Percentiles rank a stretch among this genome's conserved stretches.
Evolutionary conservation across 2,329 filamentous ascomycete species (phyloP).

Genomic region (Scytalidium lignicola): DNA sequence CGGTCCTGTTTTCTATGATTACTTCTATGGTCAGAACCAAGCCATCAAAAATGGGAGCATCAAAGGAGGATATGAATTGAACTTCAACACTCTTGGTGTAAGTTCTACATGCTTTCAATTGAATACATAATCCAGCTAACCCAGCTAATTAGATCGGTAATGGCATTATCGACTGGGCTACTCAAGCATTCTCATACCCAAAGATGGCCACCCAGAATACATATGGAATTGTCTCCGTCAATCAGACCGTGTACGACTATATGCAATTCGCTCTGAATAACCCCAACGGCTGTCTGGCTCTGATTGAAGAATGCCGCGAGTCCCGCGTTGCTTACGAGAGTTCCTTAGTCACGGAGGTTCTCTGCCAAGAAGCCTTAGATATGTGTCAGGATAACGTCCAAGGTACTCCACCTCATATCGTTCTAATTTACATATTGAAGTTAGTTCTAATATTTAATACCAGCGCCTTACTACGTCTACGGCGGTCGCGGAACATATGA

Average conservation of each 20-base stretch:
- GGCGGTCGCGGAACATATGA: constrained; percentile 43
- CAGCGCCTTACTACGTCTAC: constrained; percentile 17
- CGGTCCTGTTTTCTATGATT: constrained; percentile 43
- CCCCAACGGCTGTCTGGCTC: constrained; percentile 32
- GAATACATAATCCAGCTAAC: too few species aligned
- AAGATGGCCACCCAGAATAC: constrained; percentile 32
- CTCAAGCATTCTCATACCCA: constrained; percentile 38
- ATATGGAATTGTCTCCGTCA: constrained; percentile 23
- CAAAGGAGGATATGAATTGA: constrained; percentile 49
- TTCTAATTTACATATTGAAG: background rate
- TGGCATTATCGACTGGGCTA: constrained; percentile 57
- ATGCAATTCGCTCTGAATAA: constrained; percentile 45
- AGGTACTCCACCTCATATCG: constrained; percentile 13
- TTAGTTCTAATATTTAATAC: background rate
- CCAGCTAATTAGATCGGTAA: constrained; percentile 44
- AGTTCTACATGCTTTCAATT: background rate
- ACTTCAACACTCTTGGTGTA: constrained; percentile 58
- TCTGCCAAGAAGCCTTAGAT: constrained; percentile 46
- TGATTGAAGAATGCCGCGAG: constrained; percentile 41
- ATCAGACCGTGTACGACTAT: constrained; percentile 43
- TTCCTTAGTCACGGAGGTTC: constrained; percentile 15
- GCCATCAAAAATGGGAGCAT: constrained; percentile 44
- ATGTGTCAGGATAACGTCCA: constrained; percentile 55
- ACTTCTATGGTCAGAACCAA: constrained; percentile 56
- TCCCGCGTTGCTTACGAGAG: constrained; percentile 31